Evolutionary conservation across 306 rosid species (phyloP).

Genomic region (Corylus avellana): DNA sequence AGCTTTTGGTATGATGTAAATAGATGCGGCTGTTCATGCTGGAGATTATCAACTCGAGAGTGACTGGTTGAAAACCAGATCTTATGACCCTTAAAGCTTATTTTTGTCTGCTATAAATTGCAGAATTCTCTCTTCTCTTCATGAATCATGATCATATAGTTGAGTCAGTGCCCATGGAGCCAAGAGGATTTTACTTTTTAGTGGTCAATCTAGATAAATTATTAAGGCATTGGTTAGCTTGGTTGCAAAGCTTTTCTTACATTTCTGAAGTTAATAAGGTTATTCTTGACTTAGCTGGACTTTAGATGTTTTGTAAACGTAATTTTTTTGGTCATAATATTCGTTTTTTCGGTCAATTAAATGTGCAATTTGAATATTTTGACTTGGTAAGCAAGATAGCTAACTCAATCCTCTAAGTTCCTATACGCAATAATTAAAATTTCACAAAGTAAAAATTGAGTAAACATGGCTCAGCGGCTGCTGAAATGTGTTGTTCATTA

Average conservation of each 20-base stretch:
- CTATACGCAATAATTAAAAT: no score
- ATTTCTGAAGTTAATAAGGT: slow-evolving; percentile 20
- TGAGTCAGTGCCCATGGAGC: slow-evolving; percentile 41
- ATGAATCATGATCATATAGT: slow-evolving; percentile 49
- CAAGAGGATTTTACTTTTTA: slow-evolving; percentile 40
- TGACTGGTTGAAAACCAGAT: not conserved
- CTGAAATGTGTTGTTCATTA: not conserved
- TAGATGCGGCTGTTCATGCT: not conserved
- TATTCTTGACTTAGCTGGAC: not conserved
- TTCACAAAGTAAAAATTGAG: no score
- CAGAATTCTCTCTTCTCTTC: slow-evolving; percentile 50
- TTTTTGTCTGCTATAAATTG: slow-evolving; percentile 41
- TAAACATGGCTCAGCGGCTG: not conserved
- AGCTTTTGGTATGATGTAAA: not conserved
- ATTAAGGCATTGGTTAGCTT: not conserved
- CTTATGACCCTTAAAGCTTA: slow-evolving; percentile 20
- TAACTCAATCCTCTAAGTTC: no score
- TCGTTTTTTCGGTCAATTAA: not conserved
- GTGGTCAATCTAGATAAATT: slow-evolving; percentile 18
- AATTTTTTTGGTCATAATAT: not conserved
- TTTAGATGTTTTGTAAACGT: not conserved
- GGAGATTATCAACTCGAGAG: not conserved
- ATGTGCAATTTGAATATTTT: not conserved
- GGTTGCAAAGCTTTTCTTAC: slow-evolving; percentile 11
- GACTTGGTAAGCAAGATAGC: no score